phyloP scores from a whole-genome alignment of 169 alveolate species.

The Haemoproteus tartakovskyi region DNA sequence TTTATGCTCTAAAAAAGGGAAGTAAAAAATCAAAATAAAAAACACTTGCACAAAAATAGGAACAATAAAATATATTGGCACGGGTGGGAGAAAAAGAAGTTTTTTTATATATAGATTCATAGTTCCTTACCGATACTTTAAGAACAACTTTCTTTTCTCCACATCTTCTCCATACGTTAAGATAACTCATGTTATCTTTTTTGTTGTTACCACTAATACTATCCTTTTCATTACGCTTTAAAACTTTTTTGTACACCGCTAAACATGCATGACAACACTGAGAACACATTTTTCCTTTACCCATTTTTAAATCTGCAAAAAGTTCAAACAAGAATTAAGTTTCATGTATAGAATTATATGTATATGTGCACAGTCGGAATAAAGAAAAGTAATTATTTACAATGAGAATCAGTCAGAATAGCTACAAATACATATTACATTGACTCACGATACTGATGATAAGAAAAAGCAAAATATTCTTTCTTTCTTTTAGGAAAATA shows the following conservation, averaged over 20 bases:
- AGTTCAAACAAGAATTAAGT: not conserved
- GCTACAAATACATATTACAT: no score
- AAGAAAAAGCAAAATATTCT: not conserved
- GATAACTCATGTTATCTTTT: conserved; percentile 14
- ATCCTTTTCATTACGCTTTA: conserved; percentile 32
- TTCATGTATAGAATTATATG: not conserved
- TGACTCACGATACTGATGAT: no score
- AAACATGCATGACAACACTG: conserved; percentile 91
- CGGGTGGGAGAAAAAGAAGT: no score
- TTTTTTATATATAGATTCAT: no score
- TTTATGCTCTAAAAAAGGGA: conserved; percentile 68
- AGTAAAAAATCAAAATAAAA: no score
- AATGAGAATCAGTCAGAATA: no score
- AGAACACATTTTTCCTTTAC: conserved; percentile 91
- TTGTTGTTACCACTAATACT: not conserved
- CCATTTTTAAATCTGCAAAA: conserved; percentile 86
- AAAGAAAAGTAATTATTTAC: no score
- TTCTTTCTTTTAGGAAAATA: no score
- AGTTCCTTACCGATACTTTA: conserved; percentile 58
- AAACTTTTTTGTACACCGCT: conserved; percentile 46
- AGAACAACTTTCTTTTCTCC: conserved; percentile 82
- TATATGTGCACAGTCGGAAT: not conserved
- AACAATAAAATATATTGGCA: no score
- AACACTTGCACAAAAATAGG: no score
- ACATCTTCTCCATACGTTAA: conserved; percentile 66